These are phyloP conservation scores for Lolium rigidum DNA, from an alignment of 176 grass and related monocot genomes.

Conservation along the genomic window DNA sequence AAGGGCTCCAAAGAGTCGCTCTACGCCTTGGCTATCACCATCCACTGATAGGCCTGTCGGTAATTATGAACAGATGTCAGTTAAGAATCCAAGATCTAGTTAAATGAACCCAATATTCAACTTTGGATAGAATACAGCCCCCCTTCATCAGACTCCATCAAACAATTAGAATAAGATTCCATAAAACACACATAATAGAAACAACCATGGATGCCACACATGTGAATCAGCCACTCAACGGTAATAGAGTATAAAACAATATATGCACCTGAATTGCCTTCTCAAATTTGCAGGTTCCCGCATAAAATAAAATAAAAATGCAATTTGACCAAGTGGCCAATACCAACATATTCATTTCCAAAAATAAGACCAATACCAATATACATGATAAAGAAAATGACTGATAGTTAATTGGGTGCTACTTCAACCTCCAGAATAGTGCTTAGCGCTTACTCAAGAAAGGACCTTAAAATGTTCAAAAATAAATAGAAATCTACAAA, in stretches of 20 bases:
- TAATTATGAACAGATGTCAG: slow-evolving; percentile 15
- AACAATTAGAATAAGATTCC: slow-evolving; percentile 16
- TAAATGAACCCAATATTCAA: background rate
- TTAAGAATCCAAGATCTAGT: background rate
- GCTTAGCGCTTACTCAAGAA: background rate
- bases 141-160: background rate
- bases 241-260: background rate
- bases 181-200: background rate
- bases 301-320: background rate
- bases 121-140: background rate
- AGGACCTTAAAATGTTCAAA: background rate
- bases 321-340: background rate
- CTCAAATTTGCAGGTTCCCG: background rate
- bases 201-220: background rate
- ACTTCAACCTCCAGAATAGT: background rate
- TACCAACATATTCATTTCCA: background rate
- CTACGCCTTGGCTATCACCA: slow-evolving; percentile 96
- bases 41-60: slow-evolving; percentile 80
- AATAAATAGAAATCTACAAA: background rate
- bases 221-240: background rate
- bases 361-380: background rate
- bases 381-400: background rate
- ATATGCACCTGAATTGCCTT: background rate
- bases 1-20: slow-evolving; percentile 84
- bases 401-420: background rate